Base-by-base conservation (phyloP, 495 filamentous ascomycete genomes). In the Penicillium waksmanii region DNA sequence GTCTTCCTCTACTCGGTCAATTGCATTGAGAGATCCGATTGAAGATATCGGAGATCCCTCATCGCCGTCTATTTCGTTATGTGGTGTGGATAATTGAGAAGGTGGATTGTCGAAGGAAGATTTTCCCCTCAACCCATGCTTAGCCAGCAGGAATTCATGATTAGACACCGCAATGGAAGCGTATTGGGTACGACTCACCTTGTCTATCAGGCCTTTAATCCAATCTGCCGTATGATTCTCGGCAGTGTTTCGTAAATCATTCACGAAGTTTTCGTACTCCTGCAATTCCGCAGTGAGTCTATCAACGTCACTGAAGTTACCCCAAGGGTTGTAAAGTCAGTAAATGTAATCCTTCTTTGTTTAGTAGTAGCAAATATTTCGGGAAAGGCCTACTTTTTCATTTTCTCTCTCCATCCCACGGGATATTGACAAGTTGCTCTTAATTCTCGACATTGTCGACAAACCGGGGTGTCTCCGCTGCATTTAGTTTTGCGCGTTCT, bases 401-500 rank as follows among this genome's bases (percentile, higher is more conserved):
- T 80, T 38, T 72, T 77, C 51, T 87, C 85, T 52, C 83, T 77
- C 69, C 85, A 86, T 38, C 82, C 84, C 42, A 85, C 79, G 0
- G 76, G 78, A 71, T 87, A 88, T 7, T 69, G 62, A 58, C 85
- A 88, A 10, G 31, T 34, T n/a, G 80, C 67, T 47, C 75, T 70
- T 47, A 84, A 74, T 57, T 84, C 81, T 50, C 74, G 70, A 63
- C 85, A 88, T 65, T 87, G 83, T 50, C 78, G 75, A 68, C 85
- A 88, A 15, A 76, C 60, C 5, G 85, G 85, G 15, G 75, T 78
- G 44, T 79, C 81, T 27, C 85, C 85, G 58, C 80, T 84, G 69
- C 84, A 87, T 69, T 87, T 87, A 48, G 84, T 83, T 64, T 88
- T 88, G 38, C 89, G 79, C 60, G 87, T 81, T 51, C 89, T 73